These are phyloP conservation scores for Fusarium sterilihyphosum DNA, from an alignment of 2,329 filamentous ascomycete genomes.

Conservation along the genomic window DNA sequence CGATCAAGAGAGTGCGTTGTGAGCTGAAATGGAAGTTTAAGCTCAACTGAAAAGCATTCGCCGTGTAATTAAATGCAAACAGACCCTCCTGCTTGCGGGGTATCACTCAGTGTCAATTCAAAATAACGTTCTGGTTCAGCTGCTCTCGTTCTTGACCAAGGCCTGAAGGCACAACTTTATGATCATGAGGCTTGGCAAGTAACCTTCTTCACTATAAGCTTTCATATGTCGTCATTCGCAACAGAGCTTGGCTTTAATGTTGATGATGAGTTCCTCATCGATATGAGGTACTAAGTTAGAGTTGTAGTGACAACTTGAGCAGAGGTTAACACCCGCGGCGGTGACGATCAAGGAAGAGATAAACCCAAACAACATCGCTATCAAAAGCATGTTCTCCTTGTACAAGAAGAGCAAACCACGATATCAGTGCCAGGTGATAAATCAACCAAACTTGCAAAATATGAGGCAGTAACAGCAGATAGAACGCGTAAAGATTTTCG, in stretches of 20 bases:
- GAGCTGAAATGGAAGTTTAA: not conserved
- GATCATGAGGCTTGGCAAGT: not conserved
- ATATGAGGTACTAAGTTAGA: too few relatives aligned
- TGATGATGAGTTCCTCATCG: not conserved
- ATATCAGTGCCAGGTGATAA: fast-evolving
- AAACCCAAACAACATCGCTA: not conserved
- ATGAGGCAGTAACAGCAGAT: too few relatives aligned
- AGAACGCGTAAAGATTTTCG: not conserved
- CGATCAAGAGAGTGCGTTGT: not conserved
- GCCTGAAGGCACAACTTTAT: not conserved
- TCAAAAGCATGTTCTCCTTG: fast-evolving
- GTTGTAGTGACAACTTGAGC: too few relatives aligned
- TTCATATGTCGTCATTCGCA: not conserved
- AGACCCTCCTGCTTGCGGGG: not conserved
- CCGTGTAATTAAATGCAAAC: too few relatives aligned
- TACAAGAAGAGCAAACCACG: fast-evolving
- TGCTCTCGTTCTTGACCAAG: not conserved
- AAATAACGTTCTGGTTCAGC: not conserved
- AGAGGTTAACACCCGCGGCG: fast-evolving
- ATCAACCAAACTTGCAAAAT: not conserved
- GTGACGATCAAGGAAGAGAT: not conserved
- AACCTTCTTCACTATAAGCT: not conserved
- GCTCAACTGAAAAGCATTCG: not conserved
- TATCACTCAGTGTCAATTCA: not conserved
- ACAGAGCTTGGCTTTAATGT: not conserved